phyloP scores from a whole-genome alignment of 306 rosid genomes.

The Acacia acuminata region DNA sequence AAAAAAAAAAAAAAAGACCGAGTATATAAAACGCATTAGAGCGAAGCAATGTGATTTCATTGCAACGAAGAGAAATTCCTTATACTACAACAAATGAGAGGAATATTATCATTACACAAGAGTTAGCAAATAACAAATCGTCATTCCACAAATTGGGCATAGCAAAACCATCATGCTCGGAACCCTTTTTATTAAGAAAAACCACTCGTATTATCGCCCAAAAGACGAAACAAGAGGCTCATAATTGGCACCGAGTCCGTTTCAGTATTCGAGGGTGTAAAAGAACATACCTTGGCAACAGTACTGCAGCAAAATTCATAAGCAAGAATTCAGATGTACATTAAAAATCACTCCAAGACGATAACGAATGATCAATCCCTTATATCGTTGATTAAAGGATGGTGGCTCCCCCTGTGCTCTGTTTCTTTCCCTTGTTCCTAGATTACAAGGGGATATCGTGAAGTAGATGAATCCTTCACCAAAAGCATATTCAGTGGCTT shows the following conservation, averaged over 20 bases:
- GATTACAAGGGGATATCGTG: not conserved
- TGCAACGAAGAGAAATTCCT: not conserved
- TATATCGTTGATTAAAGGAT: not conserved
- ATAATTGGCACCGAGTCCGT: not conserved
- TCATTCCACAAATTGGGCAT: not conserved
- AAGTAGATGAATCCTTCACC: not conserved
- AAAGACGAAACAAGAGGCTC: not conserved
- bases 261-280: not conserved
- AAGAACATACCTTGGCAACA: not conserved
- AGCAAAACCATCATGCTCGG: not conserved
- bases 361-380: not conserved
- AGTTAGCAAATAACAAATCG: not conserved
- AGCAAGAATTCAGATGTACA: not conserved
- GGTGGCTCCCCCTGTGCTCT: not conserved
- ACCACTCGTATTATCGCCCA: not conserved
- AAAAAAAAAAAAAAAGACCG: not conserved
- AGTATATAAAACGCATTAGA: not conserved
- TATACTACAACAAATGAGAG: not conserved
- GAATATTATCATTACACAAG: not conserved
- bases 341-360: not conserved
- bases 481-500: not conserved
- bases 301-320: not conserved
- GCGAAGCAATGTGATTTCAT: not conserved
- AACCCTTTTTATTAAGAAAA: not conserved
- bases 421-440: not conserved